Evolutionary conservation across 2,329 filamentous ascomycete species (phyloP).

Genomic region (Fusarium sp.): DNA sequence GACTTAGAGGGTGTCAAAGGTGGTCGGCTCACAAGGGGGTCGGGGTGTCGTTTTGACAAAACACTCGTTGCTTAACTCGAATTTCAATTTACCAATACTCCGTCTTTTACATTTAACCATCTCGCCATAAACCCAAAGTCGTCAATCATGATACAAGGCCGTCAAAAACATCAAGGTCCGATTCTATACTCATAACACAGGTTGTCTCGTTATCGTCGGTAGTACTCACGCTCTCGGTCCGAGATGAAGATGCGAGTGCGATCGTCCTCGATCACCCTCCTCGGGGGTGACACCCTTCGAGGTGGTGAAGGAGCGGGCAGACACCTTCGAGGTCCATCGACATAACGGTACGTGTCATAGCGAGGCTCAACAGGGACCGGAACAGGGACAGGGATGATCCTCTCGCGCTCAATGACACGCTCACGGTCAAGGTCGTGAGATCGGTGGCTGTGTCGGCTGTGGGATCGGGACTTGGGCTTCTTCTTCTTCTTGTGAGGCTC

Average conservation of each 20-base stretch:
- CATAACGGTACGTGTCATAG: slow-evolving; percentile 65
- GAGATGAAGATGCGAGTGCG: slow-evolving; percentile 48
- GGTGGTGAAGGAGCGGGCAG: slow-evolving; percentile 46
- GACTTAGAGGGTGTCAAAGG: too few species aligned
- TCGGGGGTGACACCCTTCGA: slow-evolving; percentile 43
- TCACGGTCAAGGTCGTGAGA: slow-evolving; percentile 54
- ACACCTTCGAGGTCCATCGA: slow-evolving; percentile 59
- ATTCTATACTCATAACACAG: background rate
- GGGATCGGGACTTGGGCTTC: slow-evolving; percentile 46
- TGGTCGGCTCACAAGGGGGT: too few species aligned
- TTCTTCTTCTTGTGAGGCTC: slow-evolving; percentile 47
- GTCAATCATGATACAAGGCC: slow-evolving; percentile 40
- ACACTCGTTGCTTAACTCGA: background rate
- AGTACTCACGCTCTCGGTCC: slow-evolving; percentile 51
- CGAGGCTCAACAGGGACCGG: slow-evolving; percentile 53
- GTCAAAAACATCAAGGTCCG: slow-evolving; percentile 4
- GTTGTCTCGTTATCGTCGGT: slow-evolving; percentile 26
- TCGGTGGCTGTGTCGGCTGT: slow-evolving; percentile 46
- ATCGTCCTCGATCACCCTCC: slow-evolving; percentile 49
- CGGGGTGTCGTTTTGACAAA: too few species aligned
- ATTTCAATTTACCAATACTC: slow-evolving; percentile 21
- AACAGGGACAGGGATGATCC: slow-evolving; percentile 58
- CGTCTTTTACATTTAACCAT: slow-evolving; percentile 5
- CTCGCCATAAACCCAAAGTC: slow-evolving; percentile 20
- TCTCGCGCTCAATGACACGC: slow-evolving; percentile 65